A percentile compares a stretch with the other conserved stretches of the same genome.
Evolutionary conservation across 495 filamentous ascomycete species (phyloP).

Genomic region (Talaromyces trachyspermus): DNA sequence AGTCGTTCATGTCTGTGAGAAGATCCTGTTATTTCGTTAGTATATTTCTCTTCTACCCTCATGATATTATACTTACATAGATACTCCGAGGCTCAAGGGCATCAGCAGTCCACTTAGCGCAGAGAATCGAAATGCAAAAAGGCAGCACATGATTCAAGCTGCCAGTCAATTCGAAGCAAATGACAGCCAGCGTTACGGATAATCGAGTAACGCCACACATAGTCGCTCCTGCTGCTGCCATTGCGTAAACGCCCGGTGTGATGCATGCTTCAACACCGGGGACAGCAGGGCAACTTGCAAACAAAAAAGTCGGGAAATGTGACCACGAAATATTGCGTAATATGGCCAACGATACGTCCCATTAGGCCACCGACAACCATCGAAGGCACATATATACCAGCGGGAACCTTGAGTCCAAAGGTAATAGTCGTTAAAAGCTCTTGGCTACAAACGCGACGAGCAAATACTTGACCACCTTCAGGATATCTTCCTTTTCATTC

Average conservation of each 20-base stretch:
- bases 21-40: conserved; percentile 54
- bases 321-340: conserved; percentile 75
- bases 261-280: conserved; percentile 75
- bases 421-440: conserved; percentile 79
- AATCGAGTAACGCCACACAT: conserved; percentile 97
- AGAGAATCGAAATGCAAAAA: conserved; percentile 85
- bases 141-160: conserved; percentile 91
- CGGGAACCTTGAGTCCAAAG: conserved; percentile 91
- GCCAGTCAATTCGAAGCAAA: conserved; percentile 92
- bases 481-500: conserved; percentile 58
- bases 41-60: background rate
- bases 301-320: conserved; percentile 62
- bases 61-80: conserved; percentile 54
- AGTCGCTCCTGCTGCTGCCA: conserved; percentile 90
- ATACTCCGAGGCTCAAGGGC: conserved; percentile 92
- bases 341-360: conserved; percentile 81
- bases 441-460: conserved; percentile 82
- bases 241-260: conserved; percentile 88
- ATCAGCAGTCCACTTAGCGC: conserved; percentile 96
- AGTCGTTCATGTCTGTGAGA: conserved; percentile 93
- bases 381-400: conserved; percentile 94
- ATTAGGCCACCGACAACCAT: conserved; percentile 97
- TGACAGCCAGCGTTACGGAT: conserved; percentile 90
- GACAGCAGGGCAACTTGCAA: conserved; percentile 61
- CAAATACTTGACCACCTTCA: conserved; percentile 60